A percentile compares a stretch with the other conserved stretches of the same genome.
Evolutionary conservation across 305 asterid genomes (phyloP).

Genomic region (Ilex paraguariensis): DNA sequence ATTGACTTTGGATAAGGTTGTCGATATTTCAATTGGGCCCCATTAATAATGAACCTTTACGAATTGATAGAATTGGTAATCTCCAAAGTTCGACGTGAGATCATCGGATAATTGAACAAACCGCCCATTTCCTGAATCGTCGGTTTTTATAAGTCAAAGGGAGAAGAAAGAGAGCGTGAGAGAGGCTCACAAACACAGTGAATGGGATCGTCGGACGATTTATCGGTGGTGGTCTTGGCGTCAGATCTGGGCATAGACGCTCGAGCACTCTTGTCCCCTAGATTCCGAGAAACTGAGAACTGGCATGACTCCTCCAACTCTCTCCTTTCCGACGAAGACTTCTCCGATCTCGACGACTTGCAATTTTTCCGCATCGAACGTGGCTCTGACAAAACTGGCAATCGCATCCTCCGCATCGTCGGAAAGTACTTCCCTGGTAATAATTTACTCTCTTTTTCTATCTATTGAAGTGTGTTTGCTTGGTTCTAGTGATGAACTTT

Average conservation of each 20-base stretch:
- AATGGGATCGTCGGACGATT: conserved; percentile 35
- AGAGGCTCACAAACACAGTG: too few species aligned
- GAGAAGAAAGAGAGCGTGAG: too few species aligned
- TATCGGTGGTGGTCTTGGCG: conserved; percentile 83
- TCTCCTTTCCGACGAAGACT: conserved; percentile 51
- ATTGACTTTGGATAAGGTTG: too few species aligned
- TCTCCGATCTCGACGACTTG: conserved; percentile 78
- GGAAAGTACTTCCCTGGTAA: conserved; percentile 93
- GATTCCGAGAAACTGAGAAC: conserved; percentile 39
- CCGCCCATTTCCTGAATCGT: too few species aligned
- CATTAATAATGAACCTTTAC: too few species aligned
- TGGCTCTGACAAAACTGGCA: conserved; percentile 66
- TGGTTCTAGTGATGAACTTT: too few species aligned
- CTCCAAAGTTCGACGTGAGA: too few species aligned
- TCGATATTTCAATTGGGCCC: too few species aligned
- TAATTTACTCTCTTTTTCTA: neutral
- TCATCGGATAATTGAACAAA: too few species aligned
- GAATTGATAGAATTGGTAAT: too few species aligned
- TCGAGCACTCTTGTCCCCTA: conserved; percentile 52
- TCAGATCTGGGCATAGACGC: conserved; percentile 90
- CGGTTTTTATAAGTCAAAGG: too few species aligned
- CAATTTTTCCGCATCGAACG: conserved; percentile 68
- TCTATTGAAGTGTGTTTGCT: too few species aligned
- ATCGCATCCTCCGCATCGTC: conserved; percentile 74
- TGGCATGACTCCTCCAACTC: conserved; percentile 75